These are phyloP conservation scores for Phytophthora pluvialis DNA, from an alignment of 352 stramenopile species.

Conservation along the genomic window DNA sequence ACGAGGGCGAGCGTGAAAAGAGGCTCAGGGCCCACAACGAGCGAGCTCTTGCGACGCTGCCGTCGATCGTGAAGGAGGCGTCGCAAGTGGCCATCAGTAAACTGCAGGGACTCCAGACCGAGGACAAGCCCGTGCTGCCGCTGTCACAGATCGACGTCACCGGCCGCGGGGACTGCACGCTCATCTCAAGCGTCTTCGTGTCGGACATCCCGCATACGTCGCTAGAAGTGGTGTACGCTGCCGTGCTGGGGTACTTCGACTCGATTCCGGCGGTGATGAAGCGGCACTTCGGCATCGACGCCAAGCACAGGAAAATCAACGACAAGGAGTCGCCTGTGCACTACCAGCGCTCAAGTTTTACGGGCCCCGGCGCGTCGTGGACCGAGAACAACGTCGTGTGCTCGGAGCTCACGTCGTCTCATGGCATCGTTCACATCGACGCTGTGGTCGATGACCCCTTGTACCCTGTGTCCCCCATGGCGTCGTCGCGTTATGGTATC, in stretches of 20 bases:
- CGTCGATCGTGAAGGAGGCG: background rate
- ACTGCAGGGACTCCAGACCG: background rate
- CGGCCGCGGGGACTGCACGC: background rate
- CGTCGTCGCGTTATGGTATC: background rate
- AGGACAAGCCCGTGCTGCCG: background rate
- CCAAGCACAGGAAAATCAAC: background rate
- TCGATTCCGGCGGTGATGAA: background rate
- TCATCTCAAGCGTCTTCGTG: background rate
- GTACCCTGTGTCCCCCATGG: constrained; percentile 5
- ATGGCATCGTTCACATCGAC: constrained; percentile 21
- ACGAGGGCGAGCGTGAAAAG: background rate
- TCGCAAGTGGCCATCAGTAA: background rate
- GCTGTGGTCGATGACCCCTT: constrained; percentile 10
- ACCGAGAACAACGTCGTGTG: constrained; percentile 8
- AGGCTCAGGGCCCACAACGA: background rate
- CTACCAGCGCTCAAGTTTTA: background rate
- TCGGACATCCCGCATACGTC: background rate
- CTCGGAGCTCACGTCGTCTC: constrained; percentile 10
- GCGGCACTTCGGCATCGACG: background rate
- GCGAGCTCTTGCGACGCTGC: background rate
- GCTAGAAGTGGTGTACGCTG: background rate
- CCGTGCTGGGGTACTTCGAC: background rate
- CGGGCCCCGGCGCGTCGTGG: background rate
- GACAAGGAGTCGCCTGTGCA: background rate
- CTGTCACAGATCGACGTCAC: constrained; percentile 1